Percentiles rank a stretch among this genome's conserved stretches.
Conservation (phyloP, 768 basidiomycete genomes). For the Amanita rimosa region DNA sequence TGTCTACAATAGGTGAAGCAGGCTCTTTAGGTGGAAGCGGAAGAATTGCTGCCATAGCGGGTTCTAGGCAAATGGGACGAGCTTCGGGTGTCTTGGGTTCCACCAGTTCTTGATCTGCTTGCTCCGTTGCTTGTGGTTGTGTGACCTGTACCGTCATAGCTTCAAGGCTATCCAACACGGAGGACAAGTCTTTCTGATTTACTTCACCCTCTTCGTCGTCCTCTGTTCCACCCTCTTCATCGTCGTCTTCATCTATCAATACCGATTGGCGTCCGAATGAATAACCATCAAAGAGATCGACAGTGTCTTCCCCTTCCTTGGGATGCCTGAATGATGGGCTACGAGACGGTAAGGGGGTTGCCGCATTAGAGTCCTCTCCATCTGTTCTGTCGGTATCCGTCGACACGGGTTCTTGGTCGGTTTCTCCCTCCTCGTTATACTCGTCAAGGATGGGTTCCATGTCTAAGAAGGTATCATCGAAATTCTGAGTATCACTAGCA, state of each 20-base stretch:
- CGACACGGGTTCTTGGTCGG: conserved; percentile 55
- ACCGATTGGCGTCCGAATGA: conserved; percentile 83
- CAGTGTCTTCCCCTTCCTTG: conserved; percentile 30
- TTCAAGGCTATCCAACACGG: conserved; percentile 24
- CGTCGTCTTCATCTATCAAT: conserved; percentile 62
- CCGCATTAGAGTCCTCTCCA: conserved; percentile 54
- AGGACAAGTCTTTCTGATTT: conserved; percentile 30
- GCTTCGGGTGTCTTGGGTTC: conserved; percentile 78
- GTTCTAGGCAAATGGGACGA: conserved; percentile 25
- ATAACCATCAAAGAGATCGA: conserved; percentile 90
- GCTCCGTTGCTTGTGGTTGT: conserved; percentile 11
- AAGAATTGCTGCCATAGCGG: conserved; percentile 8
- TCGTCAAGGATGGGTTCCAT: conserved; percentile 91
- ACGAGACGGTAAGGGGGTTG: conserved; percentile 73
- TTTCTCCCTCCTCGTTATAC: conserved; percentile 52
- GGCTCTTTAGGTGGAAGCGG: conserved; percentile 5
- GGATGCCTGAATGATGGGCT: conserved; percentile 54
- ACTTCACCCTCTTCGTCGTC: conserved; percentile 25
- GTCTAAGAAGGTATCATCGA: conserved; percentile 93
- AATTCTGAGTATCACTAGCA: conserved; percentile 94
- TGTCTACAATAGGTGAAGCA: neutral
- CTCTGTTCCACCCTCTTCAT: conserved; percentile 29
- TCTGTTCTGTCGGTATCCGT: conserved; percentile 66
- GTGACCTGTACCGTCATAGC: conserved; percentile 13
- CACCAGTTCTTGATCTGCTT: conserved; percentile 22